Evolutionary conservation across 2,329 filamentous ascomycete genomes (phyloP).

Genomic region (Neonectria hederae): DNA sequence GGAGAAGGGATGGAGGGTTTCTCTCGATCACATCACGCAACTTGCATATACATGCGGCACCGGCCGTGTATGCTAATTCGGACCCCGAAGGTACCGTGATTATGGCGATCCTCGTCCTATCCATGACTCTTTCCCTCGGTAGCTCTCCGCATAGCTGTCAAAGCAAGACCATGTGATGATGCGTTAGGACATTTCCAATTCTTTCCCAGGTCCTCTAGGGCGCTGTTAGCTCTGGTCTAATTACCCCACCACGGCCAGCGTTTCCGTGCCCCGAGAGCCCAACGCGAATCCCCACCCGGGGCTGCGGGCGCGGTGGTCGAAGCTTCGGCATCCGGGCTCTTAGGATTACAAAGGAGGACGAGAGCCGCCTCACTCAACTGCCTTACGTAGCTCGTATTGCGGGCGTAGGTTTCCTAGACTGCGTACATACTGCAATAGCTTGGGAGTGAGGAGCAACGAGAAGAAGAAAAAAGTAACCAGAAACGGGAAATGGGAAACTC

Average conservation of each 20-base stretch:
- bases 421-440: too few relatives aligned
- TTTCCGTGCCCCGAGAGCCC: conserved; percentile 6
- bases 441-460: too few relatives aligned
- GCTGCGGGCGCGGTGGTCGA: conserved; percentile 12
- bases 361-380: neutral
- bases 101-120: neutral
- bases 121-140: neutral
- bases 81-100: neutral
- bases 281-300: conserved; percentile 7
- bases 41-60: neutral
- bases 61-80: neutral
- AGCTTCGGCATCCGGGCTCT: neutral
- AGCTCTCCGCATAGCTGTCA: neutral
- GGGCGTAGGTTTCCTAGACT: neutral
- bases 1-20: neutral
- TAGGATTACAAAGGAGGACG: neutral
- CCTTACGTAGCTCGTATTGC: conserved; percentile 5
- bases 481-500: neutral
- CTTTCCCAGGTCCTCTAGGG: neutral
- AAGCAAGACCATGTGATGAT: neutral
- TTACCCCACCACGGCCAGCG: conserved; percentile 8
- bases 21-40: conserved; percentile 14
- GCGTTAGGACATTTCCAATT: neutral
- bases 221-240: neutral
- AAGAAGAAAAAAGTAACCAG: neutral